Base-by-base conservation (phyloP, 768 basidiomycete species). In the Agaricus bisporus region DNA sequence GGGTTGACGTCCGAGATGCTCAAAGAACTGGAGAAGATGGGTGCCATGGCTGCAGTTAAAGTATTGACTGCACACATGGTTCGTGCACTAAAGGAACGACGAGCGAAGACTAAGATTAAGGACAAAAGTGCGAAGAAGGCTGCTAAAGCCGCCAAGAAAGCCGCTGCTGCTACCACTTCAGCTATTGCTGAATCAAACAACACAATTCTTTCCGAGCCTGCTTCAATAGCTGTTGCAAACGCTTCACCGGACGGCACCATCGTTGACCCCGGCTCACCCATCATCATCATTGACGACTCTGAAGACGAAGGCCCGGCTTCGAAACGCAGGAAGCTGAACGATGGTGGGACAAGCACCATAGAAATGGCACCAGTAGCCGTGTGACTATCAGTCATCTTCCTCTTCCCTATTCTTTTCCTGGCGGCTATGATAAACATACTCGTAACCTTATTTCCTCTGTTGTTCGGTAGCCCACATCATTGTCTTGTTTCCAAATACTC, bases 1-100 rank as follows among this genome's bases (percentile, higher is more conserved):
- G 83, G 84, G 51, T 77, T 95, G 11, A 81, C 86, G 3, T 72
- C 77, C 41, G 83, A 86, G 56, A 86, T 86, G 66, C 70, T 95
- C 41, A 78, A 76, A 53, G 85, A 87, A 42, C 70, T 95, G 25
- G 88, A 93, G 67, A 77, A 78, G 49, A 80, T 93, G 66, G 91
- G 91, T 2, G 88, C 91, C 0, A 81, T 86, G 64, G 83, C 86
- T 59, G 91, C 93, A 5, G 69, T 95, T 48, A 80, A 82, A 59
- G 84, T 91, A 18, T 71, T 95, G 52, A 91, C 92, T 57, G 83
- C 80, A 2, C 88, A 93, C 61, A 90, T 95, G 65, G 88, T 92
- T 41, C 80, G 86, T 50, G 88, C 85, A 56, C 69, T 93, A 63
- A 95, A 94, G 69, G 88, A 92, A 66, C 79, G 74, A 58, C 64